These are phyloP conservation scores for Voacanga thouarsii DNA, from an alignment of 257 asterid genomes.

Conservation along the genomic window DNA sequence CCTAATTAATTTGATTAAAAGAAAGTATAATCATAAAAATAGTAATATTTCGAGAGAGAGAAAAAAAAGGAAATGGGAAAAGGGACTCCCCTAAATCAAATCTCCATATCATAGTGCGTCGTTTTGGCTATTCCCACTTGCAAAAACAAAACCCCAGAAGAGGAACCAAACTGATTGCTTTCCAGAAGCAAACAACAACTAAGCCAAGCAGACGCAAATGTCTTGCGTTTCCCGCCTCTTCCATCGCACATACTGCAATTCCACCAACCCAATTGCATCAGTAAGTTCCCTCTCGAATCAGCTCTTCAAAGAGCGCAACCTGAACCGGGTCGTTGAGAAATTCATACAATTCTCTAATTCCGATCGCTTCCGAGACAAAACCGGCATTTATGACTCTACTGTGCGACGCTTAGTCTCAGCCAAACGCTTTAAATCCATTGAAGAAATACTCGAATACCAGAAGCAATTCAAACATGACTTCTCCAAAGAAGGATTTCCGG, in stretches of 20 bases:
- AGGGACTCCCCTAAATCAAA: too few species aligned
- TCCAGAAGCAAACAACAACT: background rate
- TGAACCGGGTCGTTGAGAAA: conserved; percentile 33
- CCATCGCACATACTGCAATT: conserved; percentile 27
- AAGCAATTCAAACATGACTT: conserved; percentile 32
- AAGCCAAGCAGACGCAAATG: conserved; percentile 1
- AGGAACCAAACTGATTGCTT: background rate
- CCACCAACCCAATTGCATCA: conserved; percentile 11
- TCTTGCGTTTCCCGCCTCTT: conserved; percentile 19
- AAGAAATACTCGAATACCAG: conserved; percentile 44
- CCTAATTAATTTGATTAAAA: too few species aligned
- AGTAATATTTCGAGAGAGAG: too few species aligned
- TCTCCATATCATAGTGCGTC: too few species aligned
- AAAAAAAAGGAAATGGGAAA: too few species aligned
- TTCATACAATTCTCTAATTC: conserved; percentile 35
- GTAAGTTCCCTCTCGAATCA: conserved; percentile 20
- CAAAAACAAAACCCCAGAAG: background rate
- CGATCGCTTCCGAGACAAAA: conserved; percentile 36
- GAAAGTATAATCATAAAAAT: too few species aligned
- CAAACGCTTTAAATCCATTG: conserved; percentile 35
- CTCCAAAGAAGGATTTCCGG: conserved; percentile 36
- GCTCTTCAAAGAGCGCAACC: conserved; percentile 36
- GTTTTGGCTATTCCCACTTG: background rate
- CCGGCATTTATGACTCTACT: conserved; percentile 34
- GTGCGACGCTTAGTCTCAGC: conserved; percentile 44